Evolutionary conservation across 2,329 filamentous ascomycete genomes (phyloP), one percentile per base, ranked within the genome.

Genomic region (Sarocladium brachiariae): DNA sequence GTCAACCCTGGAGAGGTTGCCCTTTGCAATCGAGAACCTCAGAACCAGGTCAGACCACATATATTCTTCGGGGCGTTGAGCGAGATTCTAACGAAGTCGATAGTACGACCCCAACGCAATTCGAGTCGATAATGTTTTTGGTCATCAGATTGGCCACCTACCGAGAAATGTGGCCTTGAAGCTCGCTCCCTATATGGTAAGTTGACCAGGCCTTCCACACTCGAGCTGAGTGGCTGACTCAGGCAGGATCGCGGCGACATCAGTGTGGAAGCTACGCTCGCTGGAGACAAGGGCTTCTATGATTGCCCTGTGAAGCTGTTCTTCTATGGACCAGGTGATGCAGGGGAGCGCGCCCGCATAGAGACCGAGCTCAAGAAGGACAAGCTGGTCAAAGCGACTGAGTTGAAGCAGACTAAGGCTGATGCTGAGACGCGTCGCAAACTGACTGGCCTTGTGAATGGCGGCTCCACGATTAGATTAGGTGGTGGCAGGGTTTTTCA

Each of bases 81-180:
- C n/a, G n/a, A n/a, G 31, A 9, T 41, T 4, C 25, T 13, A 27
- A 30, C 18, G 21, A 9, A 30, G 16, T 13, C 9, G 18, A n/a
- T 49, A 71, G 57, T 87, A 86, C 61, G 87, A 93, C 61, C 55
- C 57, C 5, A 93, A 93, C 66, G 89, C 89, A 0, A 89, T 95
- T 52, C 79, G 81, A 4, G 80, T 95, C 1, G 76, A 87, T 58
- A 95, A 93, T 63, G 87, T 91, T 13, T 77, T 86, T 60, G 78
- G 81, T 14, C 64, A 66, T 7, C 89, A 95, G 59, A 87, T 95
- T 58, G 89, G 89, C 1, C 89, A 95, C 65, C 72, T 95, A 35
- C 85, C 87, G 6, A 74, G 80, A 11, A 72, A 68, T 1, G 61
- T 89, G 19, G 88, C 83, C 1, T 69, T 73, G n/a, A 92, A 87